Evolutionary conservation across 306 rosid genomes (phyloP).

Genomic region (Prinsepia uniflora): DNA sequence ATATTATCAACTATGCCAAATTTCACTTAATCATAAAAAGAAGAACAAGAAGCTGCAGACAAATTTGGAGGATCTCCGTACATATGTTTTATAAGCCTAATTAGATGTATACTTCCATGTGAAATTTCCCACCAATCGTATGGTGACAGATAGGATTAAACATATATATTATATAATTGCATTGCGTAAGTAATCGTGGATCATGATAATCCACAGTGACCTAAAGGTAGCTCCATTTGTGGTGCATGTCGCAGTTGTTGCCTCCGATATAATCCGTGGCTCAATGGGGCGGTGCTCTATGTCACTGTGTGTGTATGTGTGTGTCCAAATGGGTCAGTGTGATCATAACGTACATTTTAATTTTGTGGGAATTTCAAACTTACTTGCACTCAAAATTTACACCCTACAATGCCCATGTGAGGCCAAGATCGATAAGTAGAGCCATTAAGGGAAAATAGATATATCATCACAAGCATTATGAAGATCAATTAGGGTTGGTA

Average conservation of each 20-base stretch:
- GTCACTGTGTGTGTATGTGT: no score
- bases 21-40: neutral
- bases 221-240: slow-evolving; percentile 46
- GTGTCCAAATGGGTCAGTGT: slow-evolving; percentile 40
- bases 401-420: neutral
- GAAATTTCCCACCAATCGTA: neutral
- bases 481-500: no score
- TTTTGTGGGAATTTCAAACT: no score
- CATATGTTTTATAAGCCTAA: slow-evolving; percentile 1
- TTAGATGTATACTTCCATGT: neutral
- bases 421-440: neutral
- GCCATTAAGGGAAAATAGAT: no score
- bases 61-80: slow-evolving; percentile 10
- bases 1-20: no score
- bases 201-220: slow-evolving; percentile 49
- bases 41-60: slow-evolving; percentile 3
- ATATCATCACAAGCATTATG: no score
- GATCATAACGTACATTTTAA: neutral
- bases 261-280: slow-evolving; percentile 63
- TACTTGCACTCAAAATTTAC: slow-evolving; percentile 1
- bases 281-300: slow-evolving; percentile 85
- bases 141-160: slow-evolving; percentile 2
- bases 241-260: slow-evolving; percentile 37
- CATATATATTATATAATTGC: slow-evolving; percentile 20
- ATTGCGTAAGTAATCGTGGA: slow-evolving; percentile 36